Evolutionary conservation across 768 basidiomycete species (phyloP).

Genomic region (Suillus plorans): DNA sequence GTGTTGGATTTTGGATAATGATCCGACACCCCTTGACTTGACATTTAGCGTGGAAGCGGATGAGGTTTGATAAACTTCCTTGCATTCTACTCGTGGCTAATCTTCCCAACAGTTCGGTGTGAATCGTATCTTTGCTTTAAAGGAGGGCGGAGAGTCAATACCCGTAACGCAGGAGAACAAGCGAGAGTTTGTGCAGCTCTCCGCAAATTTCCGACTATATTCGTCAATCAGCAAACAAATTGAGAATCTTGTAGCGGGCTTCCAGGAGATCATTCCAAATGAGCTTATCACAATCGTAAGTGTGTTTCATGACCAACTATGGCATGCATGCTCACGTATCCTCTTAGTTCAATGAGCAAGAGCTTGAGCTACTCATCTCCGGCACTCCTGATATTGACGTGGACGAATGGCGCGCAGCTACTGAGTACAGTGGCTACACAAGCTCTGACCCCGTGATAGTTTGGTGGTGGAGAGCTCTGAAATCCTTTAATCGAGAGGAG

Average conservation of each 20-base stretch:
- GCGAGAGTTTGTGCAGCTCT: conserved; percentile 92
- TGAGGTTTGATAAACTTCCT: conserved; percentile 48
- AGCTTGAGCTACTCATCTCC: conserved; percentile 90
- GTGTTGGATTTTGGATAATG: conserved; percentile 98
- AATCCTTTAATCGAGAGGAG: conserved; percentile 96
- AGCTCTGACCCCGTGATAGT: conserved; percentile 93
- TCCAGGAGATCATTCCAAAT: conserved; percentile 98
- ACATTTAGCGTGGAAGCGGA: conserved; percentile 97
- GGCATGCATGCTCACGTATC: conserved; percentile 9
- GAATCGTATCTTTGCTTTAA: conserved; percentile 84
- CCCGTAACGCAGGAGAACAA: conserved; percentile 97
- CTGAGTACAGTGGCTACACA: conserved; percentile 86
- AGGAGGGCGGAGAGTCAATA: conserved; percentile 78
- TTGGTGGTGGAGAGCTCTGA: conserved; percentile 99
- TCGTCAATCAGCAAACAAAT: conserved; percentile 97
- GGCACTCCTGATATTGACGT: conserved; percentile 99
- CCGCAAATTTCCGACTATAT: conserved; percentile 90
- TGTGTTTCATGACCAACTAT: conserved; percentile 15
- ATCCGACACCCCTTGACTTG: conserved; percentile 80
- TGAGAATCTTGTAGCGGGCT: conserved; percentile 83
- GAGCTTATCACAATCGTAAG: conserved; percentile 90
- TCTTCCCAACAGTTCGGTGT: conserved; percentile 70
- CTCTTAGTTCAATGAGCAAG: conserved; percentile 86
- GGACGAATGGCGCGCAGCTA: conserved; percentile 94
- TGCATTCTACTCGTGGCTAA: conserved; percentile 2